Percentiles rank a stretch among this genome's conserved stretches.
Conservation (phyloP, 1,139 yeast genomes). For the Pichia sp. region DNA sequence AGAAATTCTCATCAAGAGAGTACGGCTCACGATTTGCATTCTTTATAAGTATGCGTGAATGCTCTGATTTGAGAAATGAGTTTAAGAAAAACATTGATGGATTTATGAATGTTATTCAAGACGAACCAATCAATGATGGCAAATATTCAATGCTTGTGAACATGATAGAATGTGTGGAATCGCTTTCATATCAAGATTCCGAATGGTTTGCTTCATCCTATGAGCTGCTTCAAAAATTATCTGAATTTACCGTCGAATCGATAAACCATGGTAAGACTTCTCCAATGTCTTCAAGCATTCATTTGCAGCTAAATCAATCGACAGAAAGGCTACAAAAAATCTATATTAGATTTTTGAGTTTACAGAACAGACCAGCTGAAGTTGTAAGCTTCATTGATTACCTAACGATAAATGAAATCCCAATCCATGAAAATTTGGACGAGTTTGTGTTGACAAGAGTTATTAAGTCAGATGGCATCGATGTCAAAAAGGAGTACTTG, state of each 20-base stretch:
- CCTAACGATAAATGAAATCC: constrained; percentile 37
- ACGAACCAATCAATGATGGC: constrained; percentile 43
- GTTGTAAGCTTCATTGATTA: constrained; percentile 45
- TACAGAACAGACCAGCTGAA: constrained; percentile 26
- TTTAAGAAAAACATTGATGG: constrained; percentile 43
- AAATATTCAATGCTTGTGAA: constrained; percentile 64
- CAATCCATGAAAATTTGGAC: constrained; percentile 41
- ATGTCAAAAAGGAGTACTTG: constrained; percentile 43
- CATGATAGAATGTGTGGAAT: constrained; percentile 52
- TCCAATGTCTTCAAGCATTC: constrained; percentile 50
- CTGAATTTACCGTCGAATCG: constrained; percentile 40
- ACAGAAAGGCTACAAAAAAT: constrained; percentile 51
- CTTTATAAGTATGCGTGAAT: constrained; percentile 51
- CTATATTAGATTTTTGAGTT: constrained; percentile 40
- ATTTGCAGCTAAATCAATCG: constrained; percentile 70
- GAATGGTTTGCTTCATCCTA: constrained; percentile 58
- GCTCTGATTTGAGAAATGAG: constrained; percentile 46
- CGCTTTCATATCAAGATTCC: constrained; percentile 43
- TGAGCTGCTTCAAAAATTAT: constrained; percentile 30
- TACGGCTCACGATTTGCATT: constrained; percentile 61
- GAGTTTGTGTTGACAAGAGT: constrained; percentile 51
- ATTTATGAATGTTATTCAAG: constrained; percentile 30
- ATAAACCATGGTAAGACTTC: constrained; percentile 33
- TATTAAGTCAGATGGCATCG: constrained; percentile 42
- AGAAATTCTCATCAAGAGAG: constrained; percentile 58